Percentiles rank a stretch among this genome's conserved stretches.
Evolutionary conservation across 345 rosid species (phyloP).

Genomic region (Syzygium jambos): DNA sequence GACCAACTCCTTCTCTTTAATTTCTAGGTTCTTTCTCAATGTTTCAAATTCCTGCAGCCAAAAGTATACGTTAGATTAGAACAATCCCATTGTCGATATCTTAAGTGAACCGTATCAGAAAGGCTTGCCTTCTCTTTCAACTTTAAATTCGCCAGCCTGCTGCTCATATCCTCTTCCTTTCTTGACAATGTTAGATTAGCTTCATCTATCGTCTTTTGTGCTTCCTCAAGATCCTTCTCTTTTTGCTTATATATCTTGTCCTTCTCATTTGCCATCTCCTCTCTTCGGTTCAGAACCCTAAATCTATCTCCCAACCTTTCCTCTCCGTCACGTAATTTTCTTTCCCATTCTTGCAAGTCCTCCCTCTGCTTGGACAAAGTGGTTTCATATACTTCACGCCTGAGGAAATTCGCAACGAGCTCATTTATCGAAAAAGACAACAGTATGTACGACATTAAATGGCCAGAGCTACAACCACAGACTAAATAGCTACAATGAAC

Average conservation of each 20-base stretch:
- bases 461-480: neutral
- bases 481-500: neutral
- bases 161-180: constrained; percentile 64
- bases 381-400: constrained; percentile 67
- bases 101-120: neutral
- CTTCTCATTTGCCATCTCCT: constrained; percentile 80
- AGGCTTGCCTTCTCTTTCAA: constrained; percentile 57
- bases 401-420: constrained; percentile 13
- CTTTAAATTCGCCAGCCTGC: constrained; percentile 47
- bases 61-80: constrained; percentile 2
- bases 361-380: constrained; percentile 81
- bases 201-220: constrained; percentile 63
- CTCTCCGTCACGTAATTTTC: constrained; percentile 79
- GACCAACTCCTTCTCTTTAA: constrained; percentile 53
- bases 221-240: constrained; percentile 72
- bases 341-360: constrained; percentile 91
- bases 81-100: neutral
- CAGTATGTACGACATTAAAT: neutral
- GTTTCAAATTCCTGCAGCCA: constrained; percentile 52
- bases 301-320: constrained; percentile 62
- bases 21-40: constrained; percentile 46
- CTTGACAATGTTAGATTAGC: constrained; percentile 42
- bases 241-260: constrained; percentile 64
- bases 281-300: constrained; percentile 74
- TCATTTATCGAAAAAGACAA: neutral